Evolutionary conservation across 1,284 basidiomycete genomes (phyloP), one percentile per base, ranked within the genome.

Genomic region (Marasmius fiardii): DNA sequence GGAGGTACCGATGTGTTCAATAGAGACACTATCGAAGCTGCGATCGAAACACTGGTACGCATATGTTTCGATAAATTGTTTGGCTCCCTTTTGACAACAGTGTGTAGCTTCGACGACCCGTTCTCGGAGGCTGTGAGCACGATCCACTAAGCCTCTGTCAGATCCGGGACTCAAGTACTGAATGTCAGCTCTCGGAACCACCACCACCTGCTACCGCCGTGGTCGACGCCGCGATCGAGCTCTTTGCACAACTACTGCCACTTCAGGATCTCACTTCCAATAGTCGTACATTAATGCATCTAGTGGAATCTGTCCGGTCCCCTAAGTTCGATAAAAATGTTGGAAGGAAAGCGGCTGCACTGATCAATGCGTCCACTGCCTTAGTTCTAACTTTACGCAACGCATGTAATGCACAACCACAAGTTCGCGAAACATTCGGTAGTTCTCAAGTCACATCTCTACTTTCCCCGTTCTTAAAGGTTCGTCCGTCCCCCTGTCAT

Each of bases 241-340:
- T 99, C 0, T 98, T 99, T 65, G 79, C 90, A 0, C 78, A 83
- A 23, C 74, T 97, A 14, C 81, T 98, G 12, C 87, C 92, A 0
- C 74, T 88, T 34, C 94, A 97, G 70, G 90, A 91, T 62, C 72
- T 86, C 4, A 69, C 83, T 8, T 81, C 88, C 0, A 86, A 88
- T 43, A 76, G 83, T 0, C 83, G 85, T 43, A 81, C 85, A 0
- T 74, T 97, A 43, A 82, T 82, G 0, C 83, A 88, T 54, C 78
- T 97, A 33, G 71, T 90, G 4, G 88, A 91, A 28, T 81, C 82
- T 26, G 80, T 83, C 2, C 80, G 82, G 18, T 95, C 93, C 3
- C 75, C 83, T 3, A 94, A 91, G 68, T 78, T 95, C 26, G 96
- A 98, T 57, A 88, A 83, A 69, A 98, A 98, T 66, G 81, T 86